Evolutionary conservation across 2,329 filamentous ascomycete species (phyloP), one percentile per base, ranked within the genome.

Genomic region (Pezicula carpinea): DNA sequence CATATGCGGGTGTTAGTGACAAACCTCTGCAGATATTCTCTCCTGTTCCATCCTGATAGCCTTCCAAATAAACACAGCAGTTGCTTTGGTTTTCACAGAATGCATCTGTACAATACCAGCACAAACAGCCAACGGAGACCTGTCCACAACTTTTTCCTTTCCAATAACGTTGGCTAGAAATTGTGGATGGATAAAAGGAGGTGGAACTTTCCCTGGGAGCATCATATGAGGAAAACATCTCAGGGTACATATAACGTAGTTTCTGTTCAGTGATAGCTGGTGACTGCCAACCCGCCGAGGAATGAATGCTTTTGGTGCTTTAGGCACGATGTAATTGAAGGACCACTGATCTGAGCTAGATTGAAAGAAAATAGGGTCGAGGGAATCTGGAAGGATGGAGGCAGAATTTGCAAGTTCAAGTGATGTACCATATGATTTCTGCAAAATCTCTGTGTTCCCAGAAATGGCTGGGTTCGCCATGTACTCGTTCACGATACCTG

Each of bases 151-250:
- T 2, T 17, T 26, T 11, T 8, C 14, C 11, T 45, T 31, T 15
- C 29, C 18, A 14, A 11, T 18, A 11, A 15, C 5, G 5, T 46
- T 29, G 11, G 15, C n/a, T 11, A 46, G 11, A 22, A 29, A 33
- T 6, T 44, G 11, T n/a, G 46, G 46, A 26, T 57, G 54, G 4
- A 58, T 55, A 34, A 57, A 58, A 3, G 54, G 51, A 7, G 56
- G 54, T 3, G 43, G 33, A 10, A 18, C 17, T 13, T 38, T 45
- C 3, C 14, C 15, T 2, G 46, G 34, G 13, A 57, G 36, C n/a
- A 58, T 40, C 56, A 57, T 55, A 8, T 15, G 19, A 18, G 54
- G 53, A 39, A 55, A 58, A 22, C 51, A 49, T 6, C 47, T 39
- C 0, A 58, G 33, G 3, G 46, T 44, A 10, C 49, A 55, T 19